phyloP scores from a whole-genome alignment of 805 yeast genomes.

The Kockiozyma suomiensis region DNA sequence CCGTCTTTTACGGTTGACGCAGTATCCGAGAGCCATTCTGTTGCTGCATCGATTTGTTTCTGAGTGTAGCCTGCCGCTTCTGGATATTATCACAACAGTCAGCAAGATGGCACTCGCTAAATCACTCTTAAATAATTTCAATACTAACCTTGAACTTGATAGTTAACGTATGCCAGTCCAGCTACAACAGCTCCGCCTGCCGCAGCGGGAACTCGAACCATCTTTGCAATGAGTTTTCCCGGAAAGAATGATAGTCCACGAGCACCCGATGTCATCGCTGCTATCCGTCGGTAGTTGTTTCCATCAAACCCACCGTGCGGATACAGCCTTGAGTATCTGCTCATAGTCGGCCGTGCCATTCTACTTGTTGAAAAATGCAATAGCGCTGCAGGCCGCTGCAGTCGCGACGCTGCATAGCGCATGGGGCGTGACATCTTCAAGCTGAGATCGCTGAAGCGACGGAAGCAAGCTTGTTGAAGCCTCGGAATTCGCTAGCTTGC shows the following conservation, averaged over 20 bases:
- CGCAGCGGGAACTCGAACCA: constrained; percentile 68
- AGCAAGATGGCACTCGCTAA: not conserved
- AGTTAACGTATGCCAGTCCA: constrained; percentile 89
- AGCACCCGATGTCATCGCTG: constrained; percentile 9
- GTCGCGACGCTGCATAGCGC: constrained; percentile 2
- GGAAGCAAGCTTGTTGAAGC: too few relatives aligned
- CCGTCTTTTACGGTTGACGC: constrained; percentile 56
- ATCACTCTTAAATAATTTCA: not conserved
- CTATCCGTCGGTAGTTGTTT: constrained; percentile 6
- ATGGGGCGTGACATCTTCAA: constrained; percentile 12
- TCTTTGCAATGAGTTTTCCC: constrained; percentile 31
- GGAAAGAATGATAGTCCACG: constrained; percentile 27
- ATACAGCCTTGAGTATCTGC: not conserved
- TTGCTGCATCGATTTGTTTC: constrained; percentile 63
- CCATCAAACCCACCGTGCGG: constrained; percentile 2
- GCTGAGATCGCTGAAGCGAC: not conserved
- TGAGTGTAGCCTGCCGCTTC: constrained; percentile 75
- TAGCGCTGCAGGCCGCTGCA: constrained; percentile 4
- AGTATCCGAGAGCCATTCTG: constrained; percentile 49
- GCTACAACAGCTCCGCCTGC: constrained; percentile 92
- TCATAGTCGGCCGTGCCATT: not conserved
- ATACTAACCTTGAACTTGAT: constrained; percentile 65
- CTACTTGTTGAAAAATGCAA: constrained; percentile 1
- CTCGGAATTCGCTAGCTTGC: too few relatives aligned
- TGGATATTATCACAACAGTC: not conserved